phyloP scores from a whole-genome alignment of 352 stramenopile genomes.

The Globisporangium nodosum region DNA sequence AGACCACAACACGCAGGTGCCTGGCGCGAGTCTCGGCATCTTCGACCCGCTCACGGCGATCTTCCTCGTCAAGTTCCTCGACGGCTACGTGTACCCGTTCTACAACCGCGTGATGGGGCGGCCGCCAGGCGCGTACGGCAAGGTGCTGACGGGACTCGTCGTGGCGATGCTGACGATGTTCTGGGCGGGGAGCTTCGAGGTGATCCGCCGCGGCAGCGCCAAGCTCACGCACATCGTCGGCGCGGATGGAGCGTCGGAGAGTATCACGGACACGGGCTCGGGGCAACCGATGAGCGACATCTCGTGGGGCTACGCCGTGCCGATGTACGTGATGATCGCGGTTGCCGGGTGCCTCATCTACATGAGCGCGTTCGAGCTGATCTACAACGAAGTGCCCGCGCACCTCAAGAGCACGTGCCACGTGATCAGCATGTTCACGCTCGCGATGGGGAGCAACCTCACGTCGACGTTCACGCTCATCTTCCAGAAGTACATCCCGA shows the following conservation, averaged over 20 bases:
- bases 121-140: conserved; percentile 68
- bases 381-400: conserved; percentile 84
- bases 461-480: conserved; percentile 86
- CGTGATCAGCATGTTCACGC: conserved; percentile 86
- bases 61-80: conserved; percentile 65
- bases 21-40: conserved; percentile 73
- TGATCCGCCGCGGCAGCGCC: conserved; percentile 49
- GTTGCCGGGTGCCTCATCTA: conserved; percentile 86
- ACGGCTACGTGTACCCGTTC: conserved; percentile 67
- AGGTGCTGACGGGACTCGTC: conserved; percentile 70
- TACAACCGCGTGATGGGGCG: conserved; percentile 50
- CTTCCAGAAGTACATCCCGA: conserved; percentile 66
- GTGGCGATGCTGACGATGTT: conserved; percentile 80
- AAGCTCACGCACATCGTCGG: conserved; percentile 29
- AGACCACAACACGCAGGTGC: conserved; percentile 40
- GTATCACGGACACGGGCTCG: conserved; percentile 51
- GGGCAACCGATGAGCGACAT: conserved; percentile 76
- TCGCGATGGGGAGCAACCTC: conserved; percentile 84
- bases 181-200: conserved; percentile 77
- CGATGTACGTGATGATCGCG: conserved; percentile 77
- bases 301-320: conserved; percentile 74
- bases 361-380: conserved; percentile 83
- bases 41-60: conserved; percentile 86
- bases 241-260: conserved; percentile 13
- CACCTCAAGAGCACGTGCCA: conserved; percentile 87